Base-by-base conservation (phyloP, 108 stramenopile species). In the Epithemia pelagica region DNA sequence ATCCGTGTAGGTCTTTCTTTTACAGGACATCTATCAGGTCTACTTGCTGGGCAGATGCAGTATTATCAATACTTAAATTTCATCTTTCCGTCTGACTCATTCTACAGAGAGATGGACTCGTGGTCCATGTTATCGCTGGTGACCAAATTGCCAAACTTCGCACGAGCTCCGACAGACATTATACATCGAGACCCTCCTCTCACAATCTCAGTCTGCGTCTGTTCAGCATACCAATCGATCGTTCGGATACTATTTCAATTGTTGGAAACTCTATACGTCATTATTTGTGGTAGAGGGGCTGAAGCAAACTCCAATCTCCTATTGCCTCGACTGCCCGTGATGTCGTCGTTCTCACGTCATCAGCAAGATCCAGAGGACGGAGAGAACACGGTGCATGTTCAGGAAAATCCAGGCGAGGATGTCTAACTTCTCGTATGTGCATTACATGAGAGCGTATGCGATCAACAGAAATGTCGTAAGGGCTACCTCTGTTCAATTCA, bases 21-120 rank as follows among this genome's bases (percentile, higher is more conserved):
- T 52, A 28, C 85, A 28, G 91, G 91, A 24, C 91, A 92, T 68
- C 71, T 92, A 30, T 73, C 81, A 0, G 91, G 91, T 33, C 89
- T 92, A 65, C 29, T 89, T 2, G 64, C 83, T 2, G 91, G 91
- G 0, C 80, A 73, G 31, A 37, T 87, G 60, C 79, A 91, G 67
- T 78, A 66, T 8, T 72, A 77, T 70, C 87, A 85, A 23, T 57
- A 58, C 0, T 62, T 85, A 1, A 73, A 83, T 32, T 52, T 63
- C 0, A 37, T 80, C 15, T 79, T 37, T 15, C 37, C 37, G 5
- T 10, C 10, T 29, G 58, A 30, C 58, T 52, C n/a, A 64, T 72
- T 1, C 21, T 29, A 26, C 27, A 22, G 29, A 59, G 29, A 29
- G 29, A 2, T 59, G 1, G 2, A 25, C 2, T 59, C 27, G 0